Conservation (phyloP, 2,329 filamentous ascomycete species). For the Endocalyx cinctus region DNA sequence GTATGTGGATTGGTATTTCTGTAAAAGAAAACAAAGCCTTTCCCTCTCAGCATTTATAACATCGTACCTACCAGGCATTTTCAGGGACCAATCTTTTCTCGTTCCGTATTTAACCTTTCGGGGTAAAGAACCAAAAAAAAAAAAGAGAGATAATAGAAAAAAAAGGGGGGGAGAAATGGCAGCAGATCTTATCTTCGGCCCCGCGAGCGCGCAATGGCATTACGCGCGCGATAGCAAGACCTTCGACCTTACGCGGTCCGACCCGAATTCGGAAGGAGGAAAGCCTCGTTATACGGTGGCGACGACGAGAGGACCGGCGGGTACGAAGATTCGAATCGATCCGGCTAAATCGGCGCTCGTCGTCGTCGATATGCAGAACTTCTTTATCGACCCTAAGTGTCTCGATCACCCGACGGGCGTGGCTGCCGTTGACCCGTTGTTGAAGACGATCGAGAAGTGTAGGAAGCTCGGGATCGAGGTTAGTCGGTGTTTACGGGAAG, state of each 20-base stretch:
- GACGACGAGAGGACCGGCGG: slow-evolving; percentile 16
- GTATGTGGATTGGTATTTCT: too few relatives aligned
- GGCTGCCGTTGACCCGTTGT: slow-evolving; percentile 34
- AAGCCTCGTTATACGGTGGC: slow-evolving; percentile 10
- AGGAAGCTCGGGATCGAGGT: slow-evolving; percentile 40
- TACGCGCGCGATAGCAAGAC: slow-evolving; percentile 3
- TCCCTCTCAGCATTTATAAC: too few relatives aligned
- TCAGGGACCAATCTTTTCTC: too few relatives aligned
- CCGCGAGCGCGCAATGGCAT: slow-evolving; percentile 2
- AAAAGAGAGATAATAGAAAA: too few relatives aligned
- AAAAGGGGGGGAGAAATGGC: too few relatives aligned
- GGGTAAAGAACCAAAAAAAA: too few relatives aligned
- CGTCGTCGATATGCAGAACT: slow-evolving; percentile 47
- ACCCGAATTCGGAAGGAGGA: too few relatives aligned
- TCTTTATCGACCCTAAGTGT: slow-evolving; percentile 38
- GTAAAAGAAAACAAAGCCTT: too few relatives aligned
- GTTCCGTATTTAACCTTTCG: too few relatives aligned
- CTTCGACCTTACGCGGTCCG: slow-evolving; percentile 1
- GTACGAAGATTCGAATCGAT: slow-evolving; percentile 29
- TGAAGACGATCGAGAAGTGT: slow-evolving; percentile 36
- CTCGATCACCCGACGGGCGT: slow-evolving; percentile 32
- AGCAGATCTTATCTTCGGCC: slow-evolving; percentile 3
- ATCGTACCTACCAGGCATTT: too few relatives aligned
- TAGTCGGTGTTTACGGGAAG: slow-evolving; percentile 1
- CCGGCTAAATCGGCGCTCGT: slow-evolving; percentile 38